Evolutionary conservation across 2,329 filamentous ascomycete genomes (phyloP), one percentile per base, ranked within the genome.

Genomic region (Neofusicoccum sp.): DNA sequence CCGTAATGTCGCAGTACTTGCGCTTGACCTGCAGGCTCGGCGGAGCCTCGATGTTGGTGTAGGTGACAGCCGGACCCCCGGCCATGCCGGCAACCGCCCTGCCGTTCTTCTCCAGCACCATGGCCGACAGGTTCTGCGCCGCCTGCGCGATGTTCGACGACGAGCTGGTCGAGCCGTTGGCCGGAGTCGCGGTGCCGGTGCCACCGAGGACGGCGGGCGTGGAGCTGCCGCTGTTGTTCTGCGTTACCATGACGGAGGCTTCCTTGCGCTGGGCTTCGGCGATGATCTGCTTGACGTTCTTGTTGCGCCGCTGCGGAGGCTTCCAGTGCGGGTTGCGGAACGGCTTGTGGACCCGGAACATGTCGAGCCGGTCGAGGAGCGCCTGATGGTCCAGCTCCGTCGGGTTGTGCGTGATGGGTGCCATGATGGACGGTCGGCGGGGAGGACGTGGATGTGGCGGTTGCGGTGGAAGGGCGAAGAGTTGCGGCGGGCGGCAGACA

Each of bases 211-310:
- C 68, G 60, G 72, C 71, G 63, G 65, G 90, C 1, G 93, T 96
- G 6, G 84, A 90, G 58, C 86, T 83, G 66, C 92, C 92, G 70
- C 89, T 93, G 73, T 91, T 90, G 70, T 89, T 88, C 72, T 90
- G 89, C 0, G 91, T 96, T 14, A 89, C 91, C 70, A 93, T 82
- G 36, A 90, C 83, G 3, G 92, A 96, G n/a, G 91, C 91, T 79
- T 98, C 93, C 71, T 89, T 91, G 67, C 91, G 89, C 24, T 90
- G 86, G 11, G 89, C 90, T 70, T 99, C 95, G 62, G 91, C 89
- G 63, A 99, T 83, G 64, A 99, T 95, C 69, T 96, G 91, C 77
- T 98, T 98, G 77, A 98, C 88, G 76, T 96, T 98, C 82, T 99
- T 99, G 85, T 99, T 99, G 76, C 95, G 91, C 56, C 95, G 92